Percentiles rank a stretch among this genome's conserved stretches.
phyloP scores from a whole-genome alignment of 1,139 yeast genomes.

The Geotrichum aggregatum region DNA sequence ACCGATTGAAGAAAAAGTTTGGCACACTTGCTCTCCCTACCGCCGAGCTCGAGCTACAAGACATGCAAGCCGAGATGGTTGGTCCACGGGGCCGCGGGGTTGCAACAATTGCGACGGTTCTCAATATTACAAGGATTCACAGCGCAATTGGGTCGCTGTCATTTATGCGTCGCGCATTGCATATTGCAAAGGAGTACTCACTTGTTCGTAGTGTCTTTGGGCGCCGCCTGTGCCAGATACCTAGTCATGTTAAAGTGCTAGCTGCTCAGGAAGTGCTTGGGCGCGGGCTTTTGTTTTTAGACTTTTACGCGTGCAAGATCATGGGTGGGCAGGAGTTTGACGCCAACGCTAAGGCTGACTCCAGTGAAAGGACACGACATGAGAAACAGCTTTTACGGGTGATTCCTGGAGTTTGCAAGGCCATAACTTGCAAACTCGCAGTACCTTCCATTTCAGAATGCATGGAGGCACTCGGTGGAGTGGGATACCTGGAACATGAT shows the following conservation, averaged over 20 bases:
- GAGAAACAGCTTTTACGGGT: conserved; percentile 29
- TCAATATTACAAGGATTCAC: conserved; percentile 34
- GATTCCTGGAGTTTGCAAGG: conserved; percentile 35
- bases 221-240: conserved; percentile 25
- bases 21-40: conserved; percentile 38
- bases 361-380: conserved; percentile 17
- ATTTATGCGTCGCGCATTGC: conserved; percentile 32
- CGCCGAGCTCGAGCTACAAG: conserved; percentile 34
- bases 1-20: conserved; percentile 34
- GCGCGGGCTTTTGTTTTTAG: conserved; percentile 29
- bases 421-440: conserved; percentile 31
- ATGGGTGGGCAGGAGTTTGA: conserved; percentile 31
- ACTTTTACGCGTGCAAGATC: conserved; percentile 31
- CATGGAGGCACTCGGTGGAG: conserved; percentile 38
- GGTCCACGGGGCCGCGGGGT: conserved; percentile 35
- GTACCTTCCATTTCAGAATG: conserved; percentile 34
- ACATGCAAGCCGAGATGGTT: conserved; percentile 29
- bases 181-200: conserved; percentile 34
- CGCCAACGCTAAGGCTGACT: conserved; percentile 12
- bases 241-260: conserved; percentile 31
- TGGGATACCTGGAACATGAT: conserved; percentile 37
- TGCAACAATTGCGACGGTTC: conserved; percentile 33
- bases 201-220: conserved; percentile 33
- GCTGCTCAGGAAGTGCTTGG: conserved; percentile 30
- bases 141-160: conserved; percentile 31